Base-by-base conservation (phyloP, 2,329 filamentous ascomycete species). In the Blumeria graminis region DNA sequence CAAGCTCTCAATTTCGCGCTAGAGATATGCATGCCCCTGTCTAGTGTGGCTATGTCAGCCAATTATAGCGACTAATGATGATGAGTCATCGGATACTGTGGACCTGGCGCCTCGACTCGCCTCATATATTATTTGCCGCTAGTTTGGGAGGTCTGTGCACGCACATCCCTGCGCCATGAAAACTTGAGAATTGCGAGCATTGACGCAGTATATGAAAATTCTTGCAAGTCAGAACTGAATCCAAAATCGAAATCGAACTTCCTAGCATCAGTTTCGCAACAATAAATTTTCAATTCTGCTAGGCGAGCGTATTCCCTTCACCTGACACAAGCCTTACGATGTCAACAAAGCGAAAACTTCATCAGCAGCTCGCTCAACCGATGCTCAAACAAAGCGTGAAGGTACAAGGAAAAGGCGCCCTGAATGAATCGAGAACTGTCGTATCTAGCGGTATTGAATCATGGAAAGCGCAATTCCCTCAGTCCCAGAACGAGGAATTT, bases 271-370 rank as follows among this genome's bases (percentile, higher is more conserved):
- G 22, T 28, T 28, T 28, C 22, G 22, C 22, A 28, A 28, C 22
- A 28, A 28, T 28, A 28, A 28, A 28, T 28, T 28, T 28, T 28
- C 22, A 28, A 28, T 2, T 28, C 4, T 28, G 22, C 22, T 28
- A 1, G 22, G 4, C 22, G 4, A 28, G 22, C 22, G 22, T 28
- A 28, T 28, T 28, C 1, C 22, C 22, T 28, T 28, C 22, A 28
- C 22, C 16, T 1, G n/a, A 39, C 33, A 16, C 11, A 4, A 14
- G 13, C 14, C 16, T 8, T 45, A 58, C 59, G 59, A 78, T 80
- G 74, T 77, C 77, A 59, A 75, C 77, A 48, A 82, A 79, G 68
- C 71, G 77, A 65, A 82, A 80, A 72, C 70, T 74, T 57, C 69
- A 76, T 58, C 71, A 72, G 57, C 75, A 75, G 68, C 70, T 82